Conservation (phyloP, 768 basidiomycete genomes). For the Russula virescens region DNA sequence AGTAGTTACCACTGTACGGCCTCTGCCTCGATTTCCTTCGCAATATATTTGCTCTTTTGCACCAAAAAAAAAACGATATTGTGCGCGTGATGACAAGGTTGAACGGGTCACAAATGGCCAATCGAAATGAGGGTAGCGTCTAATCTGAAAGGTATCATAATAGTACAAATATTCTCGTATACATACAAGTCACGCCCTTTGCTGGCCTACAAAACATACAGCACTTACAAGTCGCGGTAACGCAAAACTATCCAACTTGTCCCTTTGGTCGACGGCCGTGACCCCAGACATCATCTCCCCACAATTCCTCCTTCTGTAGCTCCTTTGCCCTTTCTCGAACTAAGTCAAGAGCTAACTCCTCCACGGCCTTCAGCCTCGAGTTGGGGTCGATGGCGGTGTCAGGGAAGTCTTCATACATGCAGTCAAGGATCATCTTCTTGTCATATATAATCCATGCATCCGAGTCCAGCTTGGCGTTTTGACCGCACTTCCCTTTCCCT, state of each 20-base stretch:
- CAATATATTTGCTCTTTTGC: too few species aligned
- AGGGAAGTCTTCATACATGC: neutral
- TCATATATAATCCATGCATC: neutral
- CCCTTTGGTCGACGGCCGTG: neutral
- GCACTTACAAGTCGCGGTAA: neutral
- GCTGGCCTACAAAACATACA: too few species aligned
- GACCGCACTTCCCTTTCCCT: neutral
- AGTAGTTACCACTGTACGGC: too few species aligned
- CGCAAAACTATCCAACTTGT: too few species aligned
- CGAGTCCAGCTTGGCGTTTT: neutral
- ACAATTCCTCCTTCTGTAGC: neutral
- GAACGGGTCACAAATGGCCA: too few species aligned
- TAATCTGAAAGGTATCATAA: too few species aligned
- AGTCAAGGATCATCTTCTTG: neutral
- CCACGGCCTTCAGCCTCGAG: neutral
- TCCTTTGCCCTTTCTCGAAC: neutral
- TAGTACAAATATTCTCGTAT: too few species aligned
- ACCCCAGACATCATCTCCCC: neutral
- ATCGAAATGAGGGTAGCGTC: too few species aligned
- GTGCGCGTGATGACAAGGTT: too few species aligned
- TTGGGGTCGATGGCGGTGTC: neutral
- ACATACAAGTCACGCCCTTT: too few species aligned
- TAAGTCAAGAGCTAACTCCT: neutral
- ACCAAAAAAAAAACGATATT: too few species aligned
- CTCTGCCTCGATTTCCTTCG: too few species aligned